Evolutionary conservation across 2,329 filamentous ascomycete species (phyloP), one percentile per base, ranked within the genome.

Genomic region (Talaromyces rugulosus): DNA sequence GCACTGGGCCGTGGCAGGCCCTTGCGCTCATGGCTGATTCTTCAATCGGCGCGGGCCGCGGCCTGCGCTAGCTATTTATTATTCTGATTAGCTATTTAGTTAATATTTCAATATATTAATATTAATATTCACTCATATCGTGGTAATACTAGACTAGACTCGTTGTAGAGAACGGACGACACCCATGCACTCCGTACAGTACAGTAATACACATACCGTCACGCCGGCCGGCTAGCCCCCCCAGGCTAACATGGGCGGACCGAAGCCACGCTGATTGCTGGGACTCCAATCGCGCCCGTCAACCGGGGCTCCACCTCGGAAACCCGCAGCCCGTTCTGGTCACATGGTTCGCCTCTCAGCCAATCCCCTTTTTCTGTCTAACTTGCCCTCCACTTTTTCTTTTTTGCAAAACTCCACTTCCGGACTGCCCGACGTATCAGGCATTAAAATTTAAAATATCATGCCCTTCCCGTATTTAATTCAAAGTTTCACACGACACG

Each of bases 261-360:
- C 60, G 60, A 56, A 62, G 61, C 61, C 61, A 62, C 57, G 61
- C 61, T 53, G 57, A 57, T 62, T 62, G 28, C 57, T 62, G 61
- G 61, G 61, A 62, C 52, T 62, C 61, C 61, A 62, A 62, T 62
- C 56, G 11, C 42, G 52, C 16, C 52, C n/a, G 11, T 1, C 36
- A 27, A 16, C 11, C 16, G 40, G 31, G 33, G 61, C 42, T 44
- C 61, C 61, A 56, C 61, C 33, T 54, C 61, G 61, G 61, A 59
- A 62, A 59, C 61, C 61, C 61, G 61, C 61, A 62, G 56, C 40
- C 61, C n/a, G 61, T 27, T 59, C 42, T 40, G 61, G 61, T 62
- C 61, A 62, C 61, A 62, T 62, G 61, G 47, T 62, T 42, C 18
- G 42, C 40, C 18, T 16, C 23, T 23, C n/a, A 50, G 57, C 57